A percentile compares a stretch with the other conserved stretches of the same genome.
These are phyloP conservation scores for Erodium moschatum DNA, from an alignment of 441 rosid genomes.

Conservation along the genomic window DNA sequence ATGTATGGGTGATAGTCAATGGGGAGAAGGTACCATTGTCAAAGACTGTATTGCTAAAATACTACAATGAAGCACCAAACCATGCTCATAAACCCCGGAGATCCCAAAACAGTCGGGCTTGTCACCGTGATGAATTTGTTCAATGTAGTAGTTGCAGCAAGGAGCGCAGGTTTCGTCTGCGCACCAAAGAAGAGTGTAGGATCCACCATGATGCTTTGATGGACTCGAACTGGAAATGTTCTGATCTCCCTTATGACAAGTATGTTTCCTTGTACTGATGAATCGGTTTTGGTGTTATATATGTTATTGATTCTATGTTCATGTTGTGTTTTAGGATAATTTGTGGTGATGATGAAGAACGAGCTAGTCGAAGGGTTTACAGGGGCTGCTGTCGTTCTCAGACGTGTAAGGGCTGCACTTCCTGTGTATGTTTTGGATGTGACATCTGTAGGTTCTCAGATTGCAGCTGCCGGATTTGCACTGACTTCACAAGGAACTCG, in stretches of 20 bases:
- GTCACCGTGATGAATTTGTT: constrained; percentile 92
- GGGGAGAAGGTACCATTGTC: constrained; percentile 92
- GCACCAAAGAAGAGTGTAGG: constrained; percentile 91
- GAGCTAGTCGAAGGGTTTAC: constrained; percentile 78
- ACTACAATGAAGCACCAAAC: constrained; percentile 70
- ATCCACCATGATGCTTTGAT: constrained; percentile 86
- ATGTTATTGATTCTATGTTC: not conserved
- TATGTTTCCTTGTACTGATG: constrained; percentile 26
- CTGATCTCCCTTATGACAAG: constrained; percentile 85
- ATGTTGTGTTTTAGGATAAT: constrained; percentile 40
- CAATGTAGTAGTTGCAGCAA: constrained; percentile 65
- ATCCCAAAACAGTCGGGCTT: constrained; percentile 53
- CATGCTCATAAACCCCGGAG: constrained; percentile 55
- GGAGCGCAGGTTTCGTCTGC: constrained; percentile 79
- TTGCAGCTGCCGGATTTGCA: constrained; percentile 95
- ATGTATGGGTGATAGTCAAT: constrained; percentile 83
- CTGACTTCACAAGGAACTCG: constrained; percentile 67
- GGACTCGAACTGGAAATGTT: constrained; percentile 83
- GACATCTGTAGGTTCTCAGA: constrained; percentile 78
- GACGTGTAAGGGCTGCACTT: constrained; percentile 91
- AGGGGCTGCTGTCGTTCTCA: constrained; percentile 75
- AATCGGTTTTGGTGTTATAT: too few relatives aligned
- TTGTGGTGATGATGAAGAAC: constrained; percentile 86
- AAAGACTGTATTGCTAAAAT: constrained; percentile 86
- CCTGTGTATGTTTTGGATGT: constrained; percentile 95